These are phyloP conservation scores for Suillus decipiens DNA, from an alignment of 768 basidiomycete genomes.

Conservation along the genomic window DNA sequence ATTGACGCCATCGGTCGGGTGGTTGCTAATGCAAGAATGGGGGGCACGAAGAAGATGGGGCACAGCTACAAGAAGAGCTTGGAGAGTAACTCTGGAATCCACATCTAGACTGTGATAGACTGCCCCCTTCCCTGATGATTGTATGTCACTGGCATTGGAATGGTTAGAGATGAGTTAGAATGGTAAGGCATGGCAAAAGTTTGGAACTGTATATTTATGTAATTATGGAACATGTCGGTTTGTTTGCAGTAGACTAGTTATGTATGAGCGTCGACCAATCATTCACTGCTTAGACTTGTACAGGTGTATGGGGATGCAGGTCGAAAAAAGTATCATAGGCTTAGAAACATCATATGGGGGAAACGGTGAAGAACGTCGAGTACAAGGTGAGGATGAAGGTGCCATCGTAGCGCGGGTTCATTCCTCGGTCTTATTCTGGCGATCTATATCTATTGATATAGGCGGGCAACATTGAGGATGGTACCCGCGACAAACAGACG, in stretches of 20 bases:
- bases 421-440: background rate
- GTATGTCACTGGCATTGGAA: background rate
- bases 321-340: background rate
- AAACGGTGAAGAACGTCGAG: constrained; percentile 50
- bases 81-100: constrained; percentile 32
- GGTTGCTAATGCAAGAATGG: constrained; percentile 65
- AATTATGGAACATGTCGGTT: background rate
- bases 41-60: constrained; percentile 63
- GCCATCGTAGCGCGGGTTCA: constrained; percentile 51
- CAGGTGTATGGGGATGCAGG: background rate
- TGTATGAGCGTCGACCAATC: background rate
- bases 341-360: constrained; percentile 30
- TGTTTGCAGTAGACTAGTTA: background rate
- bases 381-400: constrained; percentile 68
- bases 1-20: constrained; percentile 86
- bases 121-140: background rate
- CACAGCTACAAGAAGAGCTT: constrained; percentile 68
- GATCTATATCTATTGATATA: constrained; percentile 35
- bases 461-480: constrained; percentile 53
- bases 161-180: background rate
- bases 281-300: background rate
- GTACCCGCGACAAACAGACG: constrained; percentile 36
- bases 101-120: constrained; percentile 22
- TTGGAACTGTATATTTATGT: background rate
- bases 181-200: background rate